phyloP scores from a whole-genome alignment of 805 yeast genomes.

The Peterozyma toletana region DNA sequence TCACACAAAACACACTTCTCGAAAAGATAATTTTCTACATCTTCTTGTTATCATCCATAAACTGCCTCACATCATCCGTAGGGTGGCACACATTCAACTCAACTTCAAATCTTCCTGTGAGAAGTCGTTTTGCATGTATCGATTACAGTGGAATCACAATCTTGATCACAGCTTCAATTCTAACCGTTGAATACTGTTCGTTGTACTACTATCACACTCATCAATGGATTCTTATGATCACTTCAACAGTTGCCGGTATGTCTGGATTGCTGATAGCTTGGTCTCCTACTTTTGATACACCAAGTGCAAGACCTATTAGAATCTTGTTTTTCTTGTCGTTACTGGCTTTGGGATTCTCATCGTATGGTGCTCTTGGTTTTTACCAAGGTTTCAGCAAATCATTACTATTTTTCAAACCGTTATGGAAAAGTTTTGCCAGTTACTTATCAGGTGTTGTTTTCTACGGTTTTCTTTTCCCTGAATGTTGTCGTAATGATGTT shows the following conservation, averaged over 20 bases:
- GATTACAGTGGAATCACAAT: conserved; percentile 94
- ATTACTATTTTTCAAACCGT: conserved; percentile 53
- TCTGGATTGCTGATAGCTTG: conserved; percentile 78
- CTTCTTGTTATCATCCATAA: conserved; percentile 65
- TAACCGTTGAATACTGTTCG: conserved; percentile 79
- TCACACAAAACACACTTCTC: conserved; percentile 25
- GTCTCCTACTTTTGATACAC: conserved; percentile 87
- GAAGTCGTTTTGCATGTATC: conserved; percentile 81
- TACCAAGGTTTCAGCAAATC: conserved; percentile 52
- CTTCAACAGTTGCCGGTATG: conserved; percentile 61
- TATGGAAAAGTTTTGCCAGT: conserved; percentile 65
- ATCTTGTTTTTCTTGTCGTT: conserved; percentile 75
- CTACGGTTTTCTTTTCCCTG: conserved; percentile 86
- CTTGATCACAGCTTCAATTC: conserved; percentile 80
- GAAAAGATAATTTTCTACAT: conserved; percentile 50
- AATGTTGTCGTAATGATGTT: conserved; percentile 74
- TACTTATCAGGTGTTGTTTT: conserved; percentile 79
- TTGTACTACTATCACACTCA: conserved; percentile 51
- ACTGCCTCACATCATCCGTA: conserved; percentile 73
- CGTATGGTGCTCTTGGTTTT: conserved; percentile 48
- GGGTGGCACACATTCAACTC: conserved; percentile 91
- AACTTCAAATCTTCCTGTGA: conserved; percentile 52
- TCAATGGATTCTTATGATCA: conserved; percentile 42
- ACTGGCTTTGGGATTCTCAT: conserved; percentile 66
- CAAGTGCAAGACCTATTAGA: conserved; percentile 74